Base-by-base conservation (phyloP, 257 asterid genomes). In the Scutellaria barbata region DNA sequence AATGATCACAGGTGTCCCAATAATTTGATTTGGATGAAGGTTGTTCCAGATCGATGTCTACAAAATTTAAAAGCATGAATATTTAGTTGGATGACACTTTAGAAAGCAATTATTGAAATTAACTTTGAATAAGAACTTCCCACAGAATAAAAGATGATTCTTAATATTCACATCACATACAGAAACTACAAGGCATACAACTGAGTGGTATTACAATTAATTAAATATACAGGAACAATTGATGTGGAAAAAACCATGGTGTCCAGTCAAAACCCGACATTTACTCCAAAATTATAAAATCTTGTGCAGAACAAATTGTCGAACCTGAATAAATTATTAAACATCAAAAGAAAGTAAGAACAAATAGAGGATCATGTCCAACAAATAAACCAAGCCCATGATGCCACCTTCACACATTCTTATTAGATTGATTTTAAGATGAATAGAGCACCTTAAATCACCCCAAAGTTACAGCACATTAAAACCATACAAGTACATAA, bases 21-120 rank as follows among this genome's bases (percentile, higher is more conserved):
- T 95, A 63, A 90, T 77, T 84, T 94, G 97, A 69, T 87, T 78
- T 55, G 96, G 96, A 56, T 91, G 91, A 73, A 94, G 96, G 81
- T 87, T 89, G 86, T 77, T 84, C 96, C 97, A 91, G 50, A 84
- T 58, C 8, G 97, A 89, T 63, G 98, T 93, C 97, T 94, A 67
- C 71, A 85, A 69, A 68, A 60, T 70, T 70, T 63, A 52, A 69
- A 16, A 56, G 59, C 71, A 68, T 37, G 73, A 39, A 18, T 18
- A 42, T 62, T 79, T 48, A 68, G 75, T 68, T 57, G 52, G 48
- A 53, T 65, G 42, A 56, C 57, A 66, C 33, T 41, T 18, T 12
- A 57, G 51, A 73, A 72, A 39, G 18, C 54, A 51, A 45, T 42
- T 40, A 63, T 20, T 41, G 42, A 48, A 66, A 64, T 22, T 35